Evolutionary conservation across 2,329 filamentous ascomycete genomes (phyloP).

Genomic region (Pseudonectria foliicola): DNA sequence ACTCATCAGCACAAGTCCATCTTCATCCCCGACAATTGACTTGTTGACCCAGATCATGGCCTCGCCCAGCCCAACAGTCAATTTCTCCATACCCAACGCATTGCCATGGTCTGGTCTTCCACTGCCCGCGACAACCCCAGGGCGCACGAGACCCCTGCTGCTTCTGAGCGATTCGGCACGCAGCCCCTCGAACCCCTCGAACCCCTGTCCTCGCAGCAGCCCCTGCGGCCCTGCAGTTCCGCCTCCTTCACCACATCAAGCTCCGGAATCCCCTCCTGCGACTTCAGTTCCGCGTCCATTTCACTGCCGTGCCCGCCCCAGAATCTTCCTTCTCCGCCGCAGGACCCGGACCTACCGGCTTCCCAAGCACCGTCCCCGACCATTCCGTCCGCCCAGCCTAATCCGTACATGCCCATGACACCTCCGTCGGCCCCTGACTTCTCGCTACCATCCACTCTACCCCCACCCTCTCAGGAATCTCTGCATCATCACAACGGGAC

Average conservation of each 20-base stretch:
- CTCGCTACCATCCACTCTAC: conserved; percentile 5
- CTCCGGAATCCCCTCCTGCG: conserved; percentile 11
- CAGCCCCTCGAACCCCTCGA: too few species aligned
- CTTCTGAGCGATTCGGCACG: background rate
- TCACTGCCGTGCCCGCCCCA: background rate
- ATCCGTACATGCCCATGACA: conserved; percentile 6
- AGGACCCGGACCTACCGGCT: conserved; percentile 9
- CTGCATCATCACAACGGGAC: conserved; percentile 8
- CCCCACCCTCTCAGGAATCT: conserved; percentile 17
- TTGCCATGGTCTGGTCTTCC: conserved; percentile 34
- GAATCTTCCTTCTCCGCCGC: conserved; percentile 1
- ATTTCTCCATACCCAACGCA: conserved; percentile 21
- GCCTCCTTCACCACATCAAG: conserved; percentile 15
- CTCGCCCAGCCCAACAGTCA: conserved; percentile 10
- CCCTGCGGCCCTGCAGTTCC: conserved; percentile 9
- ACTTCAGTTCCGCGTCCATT: conserved; percentile 1
- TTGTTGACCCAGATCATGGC: conserved; percentile 23
- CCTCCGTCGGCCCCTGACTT: conserved; percentile 10
- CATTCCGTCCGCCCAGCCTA: conserved; percentile 21
- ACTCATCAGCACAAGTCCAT: conserved; percentile 76
- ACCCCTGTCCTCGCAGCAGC: too few species aligned
- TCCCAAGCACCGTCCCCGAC: conserved; percentile 1
- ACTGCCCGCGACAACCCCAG: conserved; percentile 1
- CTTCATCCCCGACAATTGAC: conserved; percentile 57
- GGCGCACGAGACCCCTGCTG: too few species aligned